phyloP scores from a whole-genome alignment of 2,329 filamentous ascomycete species.

The Fusarium sp. region DNA sequence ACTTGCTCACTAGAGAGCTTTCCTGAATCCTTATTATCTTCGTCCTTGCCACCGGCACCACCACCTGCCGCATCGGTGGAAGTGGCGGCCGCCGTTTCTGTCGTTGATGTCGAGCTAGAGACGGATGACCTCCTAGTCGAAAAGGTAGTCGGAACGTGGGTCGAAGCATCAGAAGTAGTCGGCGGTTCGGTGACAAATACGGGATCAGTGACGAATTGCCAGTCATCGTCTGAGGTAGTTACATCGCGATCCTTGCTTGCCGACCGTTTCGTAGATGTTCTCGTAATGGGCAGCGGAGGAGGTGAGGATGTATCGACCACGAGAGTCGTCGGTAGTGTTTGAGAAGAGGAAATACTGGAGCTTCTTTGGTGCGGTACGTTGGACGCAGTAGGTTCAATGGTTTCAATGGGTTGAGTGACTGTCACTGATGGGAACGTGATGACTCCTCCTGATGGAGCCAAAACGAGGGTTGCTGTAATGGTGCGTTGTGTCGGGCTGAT shows the following conservation, averaged over 20 bases:
- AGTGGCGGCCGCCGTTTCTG: constrained; percentile 28
- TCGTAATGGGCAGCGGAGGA: constrained; percentile 27
- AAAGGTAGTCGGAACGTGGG: constrained; percentile 3
- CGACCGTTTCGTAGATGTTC: constrained; percentile 5
- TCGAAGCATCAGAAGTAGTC: constrained; percentile 7
- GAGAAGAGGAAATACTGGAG: constrained; percentile 17
- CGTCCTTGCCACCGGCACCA: constrained; percentile 24
- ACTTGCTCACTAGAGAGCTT: constrained; percentile 58
- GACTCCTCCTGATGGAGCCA: constrained; percentile 44
- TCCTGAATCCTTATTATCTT: constrained; percentile 14
- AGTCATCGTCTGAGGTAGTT: neutral
- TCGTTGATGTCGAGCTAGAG: constrained; percentile 15
- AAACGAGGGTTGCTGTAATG: constrained; percentile 66
- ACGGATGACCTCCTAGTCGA: neutral
- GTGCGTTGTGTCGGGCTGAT: constrained; percentile 67
- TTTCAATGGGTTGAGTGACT: constrained; percentile 2
- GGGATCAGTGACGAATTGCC: neutral
- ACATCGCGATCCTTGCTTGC: constrained; percentile 1
- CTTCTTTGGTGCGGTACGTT: constrained; percentile 4
- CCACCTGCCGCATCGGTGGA: constrained; percentile 23
- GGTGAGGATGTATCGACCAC: constrained; percentile 42
- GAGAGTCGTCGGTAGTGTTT: constrained; percentile 42
- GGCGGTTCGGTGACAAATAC: constrained; percentile 26
- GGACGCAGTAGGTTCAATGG: neutral
- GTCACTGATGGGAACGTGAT: constrained; percentile 43